Evolutionary conservation across 2,329 filamentous ascomycete species (phyloP).

Genomic region (Fusarium beomiforme): DNA sequence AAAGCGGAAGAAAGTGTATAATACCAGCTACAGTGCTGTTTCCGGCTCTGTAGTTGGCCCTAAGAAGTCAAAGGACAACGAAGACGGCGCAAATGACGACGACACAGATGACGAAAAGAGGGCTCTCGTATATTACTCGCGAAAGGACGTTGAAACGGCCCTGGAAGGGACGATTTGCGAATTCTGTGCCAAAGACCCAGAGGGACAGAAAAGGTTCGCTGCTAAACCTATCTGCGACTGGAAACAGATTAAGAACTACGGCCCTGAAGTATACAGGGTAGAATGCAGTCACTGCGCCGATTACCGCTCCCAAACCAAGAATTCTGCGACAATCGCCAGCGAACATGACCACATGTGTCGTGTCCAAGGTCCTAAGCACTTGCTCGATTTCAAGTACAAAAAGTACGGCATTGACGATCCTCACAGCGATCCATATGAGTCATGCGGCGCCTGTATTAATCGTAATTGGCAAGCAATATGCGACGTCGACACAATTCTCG

Average conservation of each 20-base stretch:
- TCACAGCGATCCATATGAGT: background rate
- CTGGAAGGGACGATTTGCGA: background rate
- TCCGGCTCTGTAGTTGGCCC: background rate
- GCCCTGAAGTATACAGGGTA: background rate
- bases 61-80: background rate
- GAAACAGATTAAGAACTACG: background rate
- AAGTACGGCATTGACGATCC: conserved; percentile 24
- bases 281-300: conserved; percentile 37
- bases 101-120: background rate
- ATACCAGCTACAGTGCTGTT: background rate
- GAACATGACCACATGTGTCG: conserved; percentile 1
- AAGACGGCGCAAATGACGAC: background rate
- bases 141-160: background rate
- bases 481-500: conserved; percentile 29
- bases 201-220: background rate
- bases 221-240: background rate
- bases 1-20: background rate
- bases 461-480: background rate
- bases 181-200: conserved; percentile 22
- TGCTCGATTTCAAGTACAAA: conserved; percentile 5
- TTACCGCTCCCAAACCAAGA: conserved; percentile 11
- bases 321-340: background rate
- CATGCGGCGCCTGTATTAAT: conserved; percentile 2
- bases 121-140: background rate
- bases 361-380: background rate